Evolutionary conservation across 768 basidiomycete species (phyloP), one percentile per base, ranked within the genome.

Genomic region (Tylopilus rubrobrunneus): DNA sequence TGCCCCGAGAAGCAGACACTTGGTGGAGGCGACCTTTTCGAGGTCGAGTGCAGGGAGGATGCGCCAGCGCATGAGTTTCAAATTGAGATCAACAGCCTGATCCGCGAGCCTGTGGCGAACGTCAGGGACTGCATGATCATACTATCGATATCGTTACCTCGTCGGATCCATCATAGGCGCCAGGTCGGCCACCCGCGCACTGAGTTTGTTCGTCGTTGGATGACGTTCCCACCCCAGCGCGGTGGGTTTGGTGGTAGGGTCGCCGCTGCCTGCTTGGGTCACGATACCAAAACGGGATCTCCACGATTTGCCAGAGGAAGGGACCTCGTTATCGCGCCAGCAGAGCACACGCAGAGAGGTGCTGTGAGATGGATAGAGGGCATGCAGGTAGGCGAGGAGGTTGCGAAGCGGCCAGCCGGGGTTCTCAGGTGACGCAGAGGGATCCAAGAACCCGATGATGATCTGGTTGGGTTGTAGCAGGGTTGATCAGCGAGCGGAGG

Each of bases 221-320:
- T 92, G 95, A 76, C 91, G 92, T 74, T 98, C 96, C 97, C 97
- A 99, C 7, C 96, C 97, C 0, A 96, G 87, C 0, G 92, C 88
- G 9, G 74, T 73, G 0, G 89, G 87, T 9, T 77, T 72, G 4
- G 54, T 33, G 43, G 45, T 34, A 34, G 61, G 42, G 1, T 64
- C 57, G 17, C 47, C 53, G 19, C 57, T 49, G 19, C 62, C 63
- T 45, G 62, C 47, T 48, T 51, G 33, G 8, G 63, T 51, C 2
- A 90, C 63, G 15, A 76, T 62, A 0, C 87, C 89, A 45, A 85
- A 74, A 27, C 83, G 81, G 56, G 85, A 87, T 67, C 79, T 86
- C 81, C 84, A 87, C 0, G 70, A 50, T 45, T 67, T 62, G 0
- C 74, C 71, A 0, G 69, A 56, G 0, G 65, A 17, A 0, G 84